Percentiles rank a stretch among this genome's conserved stretches.
phyloP scores from a whole-genome alignment of 2,329 filamentous ascomycete species.

The Tolypocladium capitatum region DNA sequence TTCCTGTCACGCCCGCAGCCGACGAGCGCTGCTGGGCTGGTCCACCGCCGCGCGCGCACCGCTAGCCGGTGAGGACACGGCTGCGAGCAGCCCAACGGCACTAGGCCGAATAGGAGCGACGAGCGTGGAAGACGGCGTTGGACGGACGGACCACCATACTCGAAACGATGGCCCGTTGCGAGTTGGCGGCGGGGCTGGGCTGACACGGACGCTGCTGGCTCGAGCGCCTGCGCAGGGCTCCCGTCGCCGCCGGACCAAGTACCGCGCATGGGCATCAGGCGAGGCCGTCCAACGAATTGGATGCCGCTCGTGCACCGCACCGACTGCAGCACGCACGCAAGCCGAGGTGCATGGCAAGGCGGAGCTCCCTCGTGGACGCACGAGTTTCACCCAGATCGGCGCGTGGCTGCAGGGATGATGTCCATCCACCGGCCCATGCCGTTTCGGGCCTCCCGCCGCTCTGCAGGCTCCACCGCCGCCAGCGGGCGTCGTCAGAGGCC shows the following conservation, averaged over 20 bases:
- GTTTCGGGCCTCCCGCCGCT: conserved; percentile 9
- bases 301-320: neutral
- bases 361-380: conserved; percentile 7
- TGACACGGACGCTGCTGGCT: neutral
- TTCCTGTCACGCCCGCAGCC: too few relatives aligned
- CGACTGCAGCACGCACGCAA: neutral
- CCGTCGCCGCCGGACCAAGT: too few relatives aligned
- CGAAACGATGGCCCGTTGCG: neutral
- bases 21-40: neutral
- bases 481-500: too few relatives aligned
- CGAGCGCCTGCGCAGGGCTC: neutral
- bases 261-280: neutral
- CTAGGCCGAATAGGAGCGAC: neutral
- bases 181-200: neutral
- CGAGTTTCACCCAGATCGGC: conserved; percentile 16
- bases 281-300: too few relatives aligned
- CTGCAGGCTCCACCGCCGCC: too few relatives aligned
- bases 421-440: conserved; percentile 10
- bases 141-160: neutral
- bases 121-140: neutral
- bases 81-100: too few relatives aligned
- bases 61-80: too few relatives aligned
- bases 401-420: conserved; percentile 27
- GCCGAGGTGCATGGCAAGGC: conserved; percentile 1
- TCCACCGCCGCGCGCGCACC: too few relatives aligned